Base-by-base conservation (phyloP, 1,284 basidiomycete species). In the Blastosporella zonata region DNA sequence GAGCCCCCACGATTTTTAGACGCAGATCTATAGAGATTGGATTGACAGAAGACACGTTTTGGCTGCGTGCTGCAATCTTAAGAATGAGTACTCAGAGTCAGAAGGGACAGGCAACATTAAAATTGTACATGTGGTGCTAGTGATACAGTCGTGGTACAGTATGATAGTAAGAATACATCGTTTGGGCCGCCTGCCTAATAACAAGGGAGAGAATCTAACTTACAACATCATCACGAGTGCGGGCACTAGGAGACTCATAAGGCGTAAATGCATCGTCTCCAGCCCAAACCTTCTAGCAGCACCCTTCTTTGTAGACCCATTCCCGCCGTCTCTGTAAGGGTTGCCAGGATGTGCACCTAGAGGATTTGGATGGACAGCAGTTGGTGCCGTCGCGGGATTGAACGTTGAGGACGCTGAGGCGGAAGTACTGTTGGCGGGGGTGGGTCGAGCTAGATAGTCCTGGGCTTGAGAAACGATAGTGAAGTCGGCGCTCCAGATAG, bases 401-500 rank as follows among this genome's bases (percentile, higher is more conserved):
- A 28, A 21, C 20, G 47, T 36, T 18, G 49, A 37, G 4, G 28
- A 35, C 4, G 43, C 6, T 2, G 38, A 33, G 4, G 42, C 29
- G 9, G 48, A 47, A 15, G 29, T 31, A 13, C n/a, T 28, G 17
- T 49, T 53, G 12, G 20, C 18, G 41, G 45, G n/a, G 28, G 34
- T 27, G 28, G 41, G 35, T 22, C 34, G 13, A 46, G 44, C 50
- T n/a, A 51, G 36, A 34, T 52, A 46, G 28, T 47, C 46, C 17
- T 52, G 44, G 17, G 34, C 38, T 33, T 48, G 42, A n/a, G 45
- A 31, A 15, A 44, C 40, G 44, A 63, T 59, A 9, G 50, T 46
- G 46, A 63, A 63, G 48, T 60, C 53, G 21, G 62, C 56, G n/a
- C 58, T 54, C 48, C 56, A 62, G 5, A 57, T 50, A 2, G 50